These are phyloP conservation scores for Tulasnella sp. DNA, from an alignment of 768 basidiomycete species.

Conservation along the genomic window DNA sequence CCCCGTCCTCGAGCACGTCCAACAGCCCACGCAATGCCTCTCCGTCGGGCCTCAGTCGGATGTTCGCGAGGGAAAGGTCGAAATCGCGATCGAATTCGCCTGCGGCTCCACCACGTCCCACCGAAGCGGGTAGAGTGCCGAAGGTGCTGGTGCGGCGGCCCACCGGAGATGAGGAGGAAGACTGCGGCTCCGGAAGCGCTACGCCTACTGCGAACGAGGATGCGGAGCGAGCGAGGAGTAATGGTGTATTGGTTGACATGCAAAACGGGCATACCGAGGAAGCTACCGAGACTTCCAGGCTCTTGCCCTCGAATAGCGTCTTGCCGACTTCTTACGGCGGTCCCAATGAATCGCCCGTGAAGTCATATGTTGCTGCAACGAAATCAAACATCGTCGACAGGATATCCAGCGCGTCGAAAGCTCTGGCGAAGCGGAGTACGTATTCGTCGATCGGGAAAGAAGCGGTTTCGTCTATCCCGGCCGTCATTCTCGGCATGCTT, in stretches of 20 bases:
- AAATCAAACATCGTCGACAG: not conserved
- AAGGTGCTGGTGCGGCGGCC: not conserved
- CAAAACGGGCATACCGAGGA: slow-evolving; percentile 70
- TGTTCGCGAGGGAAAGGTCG: slow-evolving; percentile 23
- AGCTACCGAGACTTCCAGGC: slow-evolving; percentile 37
- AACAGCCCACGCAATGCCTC: slow-evolving; percentile 12
- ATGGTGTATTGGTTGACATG: slow-evolving; percentile 61
- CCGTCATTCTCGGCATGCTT: slow-evolving; percentile 76
- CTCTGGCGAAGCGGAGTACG: not conserved
- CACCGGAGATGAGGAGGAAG: not conserved
- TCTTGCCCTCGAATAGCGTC: not conserved
- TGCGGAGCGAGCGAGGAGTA: not conserved
- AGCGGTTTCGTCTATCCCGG: slow-evolving; percentile 50
- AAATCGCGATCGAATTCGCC: slow-evolving; percentile 14
- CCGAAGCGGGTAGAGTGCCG: not conserved
- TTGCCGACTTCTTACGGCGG: not conserved
- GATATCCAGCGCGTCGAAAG: not conserved
- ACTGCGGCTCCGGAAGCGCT: not conserved
- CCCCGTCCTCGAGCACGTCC: not conserved
- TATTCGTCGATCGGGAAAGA: slow-evolving; percentile 10
- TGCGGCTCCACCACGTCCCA: not conserved
- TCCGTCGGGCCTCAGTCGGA: slow-evolving; percentile 18
- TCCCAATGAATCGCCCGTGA: not conserved
- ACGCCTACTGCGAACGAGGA: not conserved
- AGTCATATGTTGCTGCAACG: not conserved